Evolutionary conservation across 108 stramenopile genomes (phyloP), one percentile per base, ranked within the genome.

Genomic region (Cyclotella kingstonii): DNA sequence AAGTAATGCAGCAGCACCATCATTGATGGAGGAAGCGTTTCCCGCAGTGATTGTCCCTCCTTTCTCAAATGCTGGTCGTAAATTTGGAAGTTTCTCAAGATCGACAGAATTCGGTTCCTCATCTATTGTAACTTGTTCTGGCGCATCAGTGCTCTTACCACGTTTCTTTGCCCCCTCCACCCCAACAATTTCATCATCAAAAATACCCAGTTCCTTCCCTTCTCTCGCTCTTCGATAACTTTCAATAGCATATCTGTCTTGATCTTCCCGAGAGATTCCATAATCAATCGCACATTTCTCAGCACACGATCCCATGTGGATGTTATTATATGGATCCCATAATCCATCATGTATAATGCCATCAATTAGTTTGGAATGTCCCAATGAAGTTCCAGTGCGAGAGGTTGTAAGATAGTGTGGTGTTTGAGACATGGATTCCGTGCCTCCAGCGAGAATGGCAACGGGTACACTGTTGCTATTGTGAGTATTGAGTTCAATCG

Each of bases 31-130:
- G 22, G 91, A 92, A 5, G 98, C 93, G 72, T 99, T 99, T 2
- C 93, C 96, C n/a, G 98, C 97, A 5, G 98, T 99, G 33, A 99
- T 90, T 7, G 92, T 96, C 35, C 98, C 97, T 44, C 76, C 87
- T 21, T 83, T 70, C 66, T 93, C 70, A 78, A 98, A 98, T 17
- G 95, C 98, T 18, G 96, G 82, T 31, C 77, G 78, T 19, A 95
- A 61, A 11, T 66, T 64, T 8, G 72, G 47, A 23, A 98, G 47
- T 57, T 89, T 91, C 28, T 87, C 88, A 10, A 86, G 53, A 19
- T 93, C 83, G 6, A 94, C 62, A 38, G 81, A 68, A 18, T 43
- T 19, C 35, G 88, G 94, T 68, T 98, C 96, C 62, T 96, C 95
- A 70, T 98, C 98, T 18, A 62, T 43, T 21, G 47, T 56, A 31